phyloP scores from a whole-genome alignment of 2,329 filamentous ascomycete genomes.

The Trichoderma sp. region DNA sequence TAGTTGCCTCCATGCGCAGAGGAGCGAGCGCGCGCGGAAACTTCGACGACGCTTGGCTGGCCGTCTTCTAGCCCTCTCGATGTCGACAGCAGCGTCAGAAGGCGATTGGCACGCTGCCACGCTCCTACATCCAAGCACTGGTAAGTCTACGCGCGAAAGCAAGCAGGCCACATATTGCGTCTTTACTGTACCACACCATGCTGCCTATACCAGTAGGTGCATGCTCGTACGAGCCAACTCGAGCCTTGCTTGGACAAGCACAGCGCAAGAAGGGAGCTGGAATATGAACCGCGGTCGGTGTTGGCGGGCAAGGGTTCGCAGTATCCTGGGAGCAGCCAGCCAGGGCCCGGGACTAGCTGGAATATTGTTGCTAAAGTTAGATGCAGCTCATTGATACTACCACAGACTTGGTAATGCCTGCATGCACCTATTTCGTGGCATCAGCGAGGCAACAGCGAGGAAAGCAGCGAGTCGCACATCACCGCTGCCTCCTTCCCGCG shows the following conservation, averaged over 20 bases:
- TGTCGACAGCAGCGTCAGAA: not conserved
- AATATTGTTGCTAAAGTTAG: constrained; percentile 16
- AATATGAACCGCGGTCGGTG: not conserved
- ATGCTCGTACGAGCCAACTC: not conserved
- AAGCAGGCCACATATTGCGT: not conserved
- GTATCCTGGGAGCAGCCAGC: not conserved
- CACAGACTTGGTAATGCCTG: not conserved
- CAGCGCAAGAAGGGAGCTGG: not conserved
- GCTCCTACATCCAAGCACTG: not conserved
- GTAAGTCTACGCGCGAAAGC: not conserved
- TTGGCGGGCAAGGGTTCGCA: not conserved
- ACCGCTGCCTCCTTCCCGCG: not conserved
- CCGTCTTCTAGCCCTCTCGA: constrained; percentile 19
- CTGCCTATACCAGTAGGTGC: not conserved
- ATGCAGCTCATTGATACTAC: not conserved
- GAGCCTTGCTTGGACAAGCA: not conserved
- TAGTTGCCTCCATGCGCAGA: not conserved
- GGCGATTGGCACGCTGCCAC: not conserved
- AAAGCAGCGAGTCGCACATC: not conserved
- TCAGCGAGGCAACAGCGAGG: constrained; percentile 1
- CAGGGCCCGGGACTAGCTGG: not conserved
- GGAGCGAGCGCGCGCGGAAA: constrained; percentile 18
- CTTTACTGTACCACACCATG: not conserved
- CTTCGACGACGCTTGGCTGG: constrained; percentile 1
- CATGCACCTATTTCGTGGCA: not conserved